Percentiles rank a stretch among this genome's conserved stretches.
Conservation (phyloP, 257 asterid species). For the Sherardia arvensis region DNA sequence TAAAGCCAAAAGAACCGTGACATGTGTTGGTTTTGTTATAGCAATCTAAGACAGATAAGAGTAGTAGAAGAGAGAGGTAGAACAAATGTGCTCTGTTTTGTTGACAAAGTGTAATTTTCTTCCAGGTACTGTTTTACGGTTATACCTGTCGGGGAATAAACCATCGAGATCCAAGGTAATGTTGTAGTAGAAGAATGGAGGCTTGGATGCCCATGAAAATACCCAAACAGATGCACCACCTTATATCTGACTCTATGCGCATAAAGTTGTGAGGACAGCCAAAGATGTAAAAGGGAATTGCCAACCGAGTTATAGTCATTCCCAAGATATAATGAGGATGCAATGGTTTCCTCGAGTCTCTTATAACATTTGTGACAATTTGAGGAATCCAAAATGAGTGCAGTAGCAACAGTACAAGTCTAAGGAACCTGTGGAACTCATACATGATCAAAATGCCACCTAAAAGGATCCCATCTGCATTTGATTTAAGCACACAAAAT, state of each 20-base stretch:
- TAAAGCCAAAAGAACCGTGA: neutral
- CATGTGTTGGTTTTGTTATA: neutral
- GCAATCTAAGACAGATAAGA: neutral
- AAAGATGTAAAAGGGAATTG: slow-evolving; percentile 74
- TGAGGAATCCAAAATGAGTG: slow-evolving; percentile 98
- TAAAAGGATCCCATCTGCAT: slow-evolving; percentile 89
- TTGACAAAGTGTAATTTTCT: neutral
- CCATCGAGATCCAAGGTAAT: slow-evolving; percentile 89
- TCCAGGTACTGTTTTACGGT: slow-evolving; percentile 10
- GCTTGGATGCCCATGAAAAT: slow-evolving; percentile 73
- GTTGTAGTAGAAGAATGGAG: slow-evolving; percentile 71
- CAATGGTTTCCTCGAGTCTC: slow-evolving; percentile 88
- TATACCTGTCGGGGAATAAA: slow-evolving; percentile 90
- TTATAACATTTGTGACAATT: slow-evolving; percentile 59
- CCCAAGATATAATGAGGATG: slow-evolving; percentile 93
- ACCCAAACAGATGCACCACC: slow-evolving; percentile 68
- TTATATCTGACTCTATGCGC: slow-evolving; percentile 70
- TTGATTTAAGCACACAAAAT: slow-evolving; percentile 3
- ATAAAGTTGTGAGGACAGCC: slow-evolving; percentile 94
- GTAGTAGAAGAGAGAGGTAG: neutral
- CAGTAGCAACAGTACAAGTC: slow-evolving; percentile 64
- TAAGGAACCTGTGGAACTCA: slow-evolving; percentile 72
- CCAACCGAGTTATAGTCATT: slow-evolving; percentile 76
- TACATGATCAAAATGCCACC: slow-evolving; percentile 86
- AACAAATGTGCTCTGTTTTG: neutral